Base-by-base conservation (phyloP, 2,329 filamentous ascomycete species). In the Dactylellina sp. region DNA sequence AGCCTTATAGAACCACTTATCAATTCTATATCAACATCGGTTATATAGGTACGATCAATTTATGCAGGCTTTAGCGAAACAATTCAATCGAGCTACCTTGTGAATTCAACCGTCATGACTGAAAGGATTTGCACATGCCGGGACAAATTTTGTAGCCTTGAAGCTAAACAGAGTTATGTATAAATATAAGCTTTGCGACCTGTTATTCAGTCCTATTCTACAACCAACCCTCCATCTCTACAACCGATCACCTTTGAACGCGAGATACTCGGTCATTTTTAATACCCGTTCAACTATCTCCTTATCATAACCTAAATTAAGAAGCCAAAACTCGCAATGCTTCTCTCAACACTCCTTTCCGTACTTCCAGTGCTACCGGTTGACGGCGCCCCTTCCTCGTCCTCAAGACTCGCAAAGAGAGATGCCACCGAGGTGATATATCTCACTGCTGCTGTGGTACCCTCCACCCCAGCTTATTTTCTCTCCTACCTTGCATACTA, bases 371-470 rank as follows among this genome's bases (percentile, higher is more conserved):
- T 52, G 12, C 35, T 52, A 1, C n/a, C 28, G 2, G n/a, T 35
- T 2, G 18, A 16, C 1, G 68, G 25, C 1, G 40, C 28, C 2
- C 24, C 49, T 18, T 16, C 46, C 14, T 37, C 52, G 11, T 18
- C 32, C 16, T 47, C 28, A 4, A 42, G 25, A 11, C 59, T 72
- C 9, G 50, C 7, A 16, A 64, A 55, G 22, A 12, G 68, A 28
- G 68, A 72, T 18, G 52, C 68, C n/a, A 72, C 59, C 9, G 68
- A 72, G 42, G 68, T 72, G n/a, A 72, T 72, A 7, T 72, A 72
- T 39, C 59, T 72, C 12, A 47, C 68, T 7, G 60, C 50, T 0
- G 24, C 25, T 16, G 7, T 44, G n/a, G 24, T 44, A 5, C 52
- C 60, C 3, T 24, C 28, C 24, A 52, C 40, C 3, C 25, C 44